Conservation (phyloP, 306 rosid species). For the Cucurbita maxima region DNA sequence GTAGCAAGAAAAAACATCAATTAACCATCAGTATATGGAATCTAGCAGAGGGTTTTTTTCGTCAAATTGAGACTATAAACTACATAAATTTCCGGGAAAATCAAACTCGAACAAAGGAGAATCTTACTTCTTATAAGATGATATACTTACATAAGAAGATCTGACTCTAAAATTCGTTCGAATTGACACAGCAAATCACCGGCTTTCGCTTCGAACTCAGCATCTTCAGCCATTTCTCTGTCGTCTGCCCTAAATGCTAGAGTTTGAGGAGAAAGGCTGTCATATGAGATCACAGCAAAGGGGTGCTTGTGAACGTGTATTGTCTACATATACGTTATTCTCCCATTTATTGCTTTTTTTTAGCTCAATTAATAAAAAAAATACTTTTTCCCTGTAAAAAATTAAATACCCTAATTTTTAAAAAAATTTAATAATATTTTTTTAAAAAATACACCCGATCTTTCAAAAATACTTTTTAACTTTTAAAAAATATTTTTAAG, state of each 20-base stretch:
- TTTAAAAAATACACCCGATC: too few relatives aligned
- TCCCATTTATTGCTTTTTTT: too few relatives aligned
- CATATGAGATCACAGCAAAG: neutral
- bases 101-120: neutral
- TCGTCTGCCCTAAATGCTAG: neutral
- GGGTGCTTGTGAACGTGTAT: too few relatives aligned
- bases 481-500: too few relatives aligned
- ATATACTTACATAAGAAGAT: slow-evolving; percentile 50
- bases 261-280: neutral
- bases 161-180: slow-evolving; percentile 51
- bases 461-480: too few relatives aligned
- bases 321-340: neutral
- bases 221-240: slow-evolving; percentile 20
- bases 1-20: neutral
- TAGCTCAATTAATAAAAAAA: too few relatives aligned
- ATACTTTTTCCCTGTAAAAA: too few relatives aligned
- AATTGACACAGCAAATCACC: slow-evolving; percentile 39
- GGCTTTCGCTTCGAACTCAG: slow-evolving; percentile 13
- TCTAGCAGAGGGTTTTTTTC: neutral
- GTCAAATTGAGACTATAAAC: neutral
- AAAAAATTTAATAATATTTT: too few relatives aligned
- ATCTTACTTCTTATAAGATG: neutral
- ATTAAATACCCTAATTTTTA: too few relatives aligned
- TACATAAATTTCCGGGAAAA: neutral
- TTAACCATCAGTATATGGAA: neutral